Conservation (phyloP, 2,329 filamentous ascomycete genomes). For the Beauveria sp. region DNA sequence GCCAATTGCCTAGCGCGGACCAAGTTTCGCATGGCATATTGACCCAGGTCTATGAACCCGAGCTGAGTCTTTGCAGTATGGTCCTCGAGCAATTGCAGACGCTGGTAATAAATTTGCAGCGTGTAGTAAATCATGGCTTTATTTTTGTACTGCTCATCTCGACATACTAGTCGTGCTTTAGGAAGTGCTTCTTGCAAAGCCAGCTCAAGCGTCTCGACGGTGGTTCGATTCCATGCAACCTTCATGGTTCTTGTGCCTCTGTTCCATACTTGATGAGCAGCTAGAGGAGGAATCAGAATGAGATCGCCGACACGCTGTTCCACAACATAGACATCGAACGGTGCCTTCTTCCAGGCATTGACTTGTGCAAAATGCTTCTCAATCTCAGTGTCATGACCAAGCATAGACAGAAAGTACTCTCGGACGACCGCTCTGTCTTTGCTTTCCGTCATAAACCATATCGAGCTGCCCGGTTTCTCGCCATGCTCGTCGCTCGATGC, state of each 20-base stretch:
- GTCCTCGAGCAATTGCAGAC: constrained; percentile 48
- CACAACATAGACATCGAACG: constrained; percentile 86
- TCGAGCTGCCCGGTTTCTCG: constrained; percentile 77
- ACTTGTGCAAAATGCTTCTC: constrained; percentile 96
- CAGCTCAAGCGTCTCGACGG: constrained; percentile 80
- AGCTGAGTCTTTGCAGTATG: constrained; percentile 37
- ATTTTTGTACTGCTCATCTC: constrained; percentile 98
- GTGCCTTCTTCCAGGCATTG: constrained; percentile 90
- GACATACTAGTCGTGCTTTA: constrained; percentile 82
- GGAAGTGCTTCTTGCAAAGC: constrained; percentile 82
- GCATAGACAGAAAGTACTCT: constrained; percentile 86
- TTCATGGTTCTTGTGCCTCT: constrained; percentile 93
- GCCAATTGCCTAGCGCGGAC: constrained; percentile 59
- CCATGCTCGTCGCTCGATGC: constrained; percentile 66
- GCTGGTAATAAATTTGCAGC: constrained; percentile 67
- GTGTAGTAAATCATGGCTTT: constrained; percentile 92
- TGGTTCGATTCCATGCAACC: constrained; percentile 95
- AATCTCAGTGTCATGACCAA: constrained; percentile 94
- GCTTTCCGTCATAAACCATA: constrained; percentile 98
- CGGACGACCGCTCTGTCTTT: constrained; percentile 85
- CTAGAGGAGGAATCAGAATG: constrained; percentile 84
- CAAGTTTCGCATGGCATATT: constrained; percentile 34
- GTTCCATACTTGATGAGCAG: constrained; percentile 98
- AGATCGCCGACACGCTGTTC: constrained; percentile 89
- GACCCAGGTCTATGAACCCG: constrained; percentile 39